Percentiles rank a stretch among this genome's conserved stretches.
Conservation (phyloP, 768 basidiomycete species). For the Hericium coralloides region DNA sequence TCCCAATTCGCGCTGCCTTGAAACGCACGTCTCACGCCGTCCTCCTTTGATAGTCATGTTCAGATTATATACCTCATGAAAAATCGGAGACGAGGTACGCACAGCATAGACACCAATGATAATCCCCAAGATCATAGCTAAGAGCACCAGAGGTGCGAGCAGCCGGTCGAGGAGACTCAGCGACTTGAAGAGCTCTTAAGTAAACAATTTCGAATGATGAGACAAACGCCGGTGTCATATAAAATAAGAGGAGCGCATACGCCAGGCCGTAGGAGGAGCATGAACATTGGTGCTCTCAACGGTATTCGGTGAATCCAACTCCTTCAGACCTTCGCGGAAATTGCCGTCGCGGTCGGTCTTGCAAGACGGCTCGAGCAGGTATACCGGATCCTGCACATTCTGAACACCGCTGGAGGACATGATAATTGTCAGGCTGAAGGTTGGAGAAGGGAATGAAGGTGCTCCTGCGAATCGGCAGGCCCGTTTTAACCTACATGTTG, state of each 20-base stretch:
- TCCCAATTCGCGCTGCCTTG: constrained; percentile 15
- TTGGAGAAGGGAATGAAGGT: not conserved
- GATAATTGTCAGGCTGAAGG: not conserved
- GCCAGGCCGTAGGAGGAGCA: not conserved
- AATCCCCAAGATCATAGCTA: constrained; percentile 70
- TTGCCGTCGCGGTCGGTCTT: not conserved
- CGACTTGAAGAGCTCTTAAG: not conserved
- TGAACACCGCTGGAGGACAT: not conserved
- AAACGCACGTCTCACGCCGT: not conserved
- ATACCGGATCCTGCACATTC: not conserved
- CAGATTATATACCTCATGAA: constrained; percentile 39
- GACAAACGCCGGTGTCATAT: not conserved
- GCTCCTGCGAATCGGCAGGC: not conserved
- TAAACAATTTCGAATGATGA: not conserved
- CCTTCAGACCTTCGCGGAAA: not conserved
- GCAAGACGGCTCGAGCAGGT: not conserved
- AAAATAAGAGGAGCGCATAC: not conserved
- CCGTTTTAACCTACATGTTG: too few relatives aligned
- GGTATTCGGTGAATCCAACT: not conserved
- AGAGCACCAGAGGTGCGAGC: constrained; percentile 55
- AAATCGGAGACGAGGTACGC: constrained; percentile 54
- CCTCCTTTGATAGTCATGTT: not conserved
- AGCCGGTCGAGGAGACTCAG: constrained; percentile 49
- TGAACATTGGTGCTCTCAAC: not conserved
- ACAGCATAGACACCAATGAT: constrained; percentile 61